Percentiles rank a stretch among this genome's conserved stretches.
Evolutionary conservation across 306 rosid species (phyloP).

Genomic region (Cicer chorassanicum): DNA sequence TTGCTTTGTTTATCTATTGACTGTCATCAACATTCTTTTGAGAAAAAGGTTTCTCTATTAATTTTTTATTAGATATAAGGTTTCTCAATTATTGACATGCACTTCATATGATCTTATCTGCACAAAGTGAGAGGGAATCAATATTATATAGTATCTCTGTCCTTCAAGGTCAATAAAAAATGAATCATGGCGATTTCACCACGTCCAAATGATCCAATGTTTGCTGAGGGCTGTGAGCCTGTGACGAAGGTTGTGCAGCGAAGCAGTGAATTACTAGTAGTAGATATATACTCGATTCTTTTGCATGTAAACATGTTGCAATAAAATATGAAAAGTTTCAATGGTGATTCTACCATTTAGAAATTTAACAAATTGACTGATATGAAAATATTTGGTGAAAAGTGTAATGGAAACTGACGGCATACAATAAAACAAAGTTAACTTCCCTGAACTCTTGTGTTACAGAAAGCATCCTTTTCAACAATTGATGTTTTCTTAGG

Average conservation of each 20-base stretch:
- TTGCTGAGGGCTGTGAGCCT: neutral
- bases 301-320: neutral
- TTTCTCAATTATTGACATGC: neutral
- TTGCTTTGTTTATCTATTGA: slow-evolving; percentile 16
- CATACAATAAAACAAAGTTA: neutral
- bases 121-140: neutral
- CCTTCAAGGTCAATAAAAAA: slow-evolving; percentile 2
- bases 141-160: neutral
- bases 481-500: neutral
- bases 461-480: slow-evolving; percentile 24
- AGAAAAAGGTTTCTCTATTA: neutral
- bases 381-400: neutral
- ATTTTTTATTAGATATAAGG: neutral
- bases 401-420: slow-evolving; percentile 8
- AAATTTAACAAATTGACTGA: slow-evolving; percentile 17
- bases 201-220: neutral
- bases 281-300: slow-evolving; percentile 11
- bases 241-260: slow-evolving; percentile 12
- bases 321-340: neutral
- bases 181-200: neutral
- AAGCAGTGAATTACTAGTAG: neutral
- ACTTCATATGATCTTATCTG: slow-evolving; percentile 11
- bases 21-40: slow-evolving; percentile 16
- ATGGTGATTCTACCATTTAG: slow-evolving; percentile 29
- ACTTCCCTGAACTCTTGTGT: neutral